Percentiles rank a stretch among this genome's conserved stretches.
Conservation (phyloP, 2,329 filamentous ascomycete species). For the Raffaelea albimanens region DNA sequence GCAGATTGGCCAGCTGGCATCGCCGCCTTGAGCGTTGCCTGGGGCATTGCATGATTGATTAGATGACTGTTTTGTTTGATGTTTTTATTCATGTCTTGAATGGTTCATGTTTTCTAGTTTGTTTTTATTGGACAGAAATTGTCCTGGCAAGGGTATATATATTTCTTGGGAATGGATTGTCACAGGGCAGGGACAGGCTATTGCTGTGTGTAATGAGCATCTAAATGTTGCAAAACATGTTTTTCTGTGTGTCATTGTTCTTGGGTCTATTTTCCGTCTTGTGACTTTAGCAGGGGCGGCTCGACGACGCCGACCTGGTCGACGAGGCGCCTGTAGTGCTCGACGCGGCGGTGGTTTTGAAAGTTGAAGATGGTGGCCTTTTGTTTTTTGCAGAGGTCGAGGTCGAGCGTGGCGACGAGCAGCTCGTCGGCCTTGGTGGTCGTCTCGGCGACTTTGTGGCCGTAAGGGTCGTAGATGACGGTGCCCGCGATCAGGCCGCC, state of each 20-base stretch:
- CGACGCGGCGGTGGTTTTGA: conserved; percentile 30
- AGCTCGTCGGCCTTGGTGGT: conserved; percentile 38
- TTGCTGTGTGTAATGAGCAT: conserved; percentile 1
- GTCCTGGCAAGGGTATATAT: too few species aligned
- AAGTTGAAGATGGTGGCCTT: conserved; percentile 39
- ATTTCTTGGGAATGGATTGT: not conserved
- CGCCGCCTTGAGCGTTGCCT: conserved; percentile 8
- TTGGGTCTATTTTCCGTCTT: not conserved
- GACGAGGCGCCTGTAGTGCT: conserved; percentile 30
- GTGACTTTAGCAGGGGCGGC: conserved; percentile 14
- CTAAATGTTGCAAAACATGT: not conserved
- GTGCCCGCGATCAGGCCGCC: conserved; percentile 36
- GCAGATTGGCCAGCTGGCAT: conserved; percentile 8
- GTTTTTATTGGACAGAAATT: too few species aligned
- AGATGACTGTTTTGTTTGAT: not conserved
- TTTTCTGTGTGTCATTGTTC: not conserved
- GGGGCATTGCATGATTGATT: not conserved
- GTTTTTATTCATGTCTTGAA: not conserved
- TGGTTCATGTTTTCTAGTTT: too few species aligned
- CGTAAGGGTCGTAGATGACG: conserved; percentile 36
- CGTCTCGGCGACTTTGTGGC: conserved; percentile 39
- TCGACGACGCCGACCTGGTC: conserved; percentile 27
- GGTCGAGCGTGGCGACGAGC: conserved; percentile 39
- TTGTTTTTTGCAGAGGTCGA: conserved; percentile 34
- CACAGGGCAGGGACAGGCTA: not conserved